Conservation (phyloP, 163 green algal species). For the Scenedesmus sp. region DNA sequence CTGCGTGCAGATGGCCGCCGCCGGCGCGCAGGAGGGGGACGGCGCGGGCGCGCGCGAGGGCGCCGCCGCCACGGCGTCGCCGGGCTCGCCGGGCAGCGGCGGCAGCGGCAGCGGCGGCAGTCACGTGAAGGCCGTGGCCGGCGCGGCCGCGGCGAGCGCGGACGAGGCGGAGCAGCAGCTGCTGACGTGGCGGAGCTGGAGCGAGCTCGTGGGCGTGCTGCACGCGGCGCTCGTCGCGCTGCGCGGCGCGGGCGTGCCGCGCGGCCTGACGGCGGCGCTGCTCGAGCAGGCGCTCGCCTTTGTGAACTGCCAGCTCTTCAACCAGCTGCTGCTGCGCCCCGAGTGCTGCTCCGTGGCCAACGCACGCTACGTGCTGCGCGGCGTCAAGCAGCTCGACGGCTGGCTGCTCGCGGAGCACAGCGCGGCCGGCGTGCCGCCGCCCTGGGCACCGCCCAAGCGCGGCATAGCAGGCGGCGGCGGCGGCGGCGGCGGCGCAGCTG, state of each 20-base stretch:
- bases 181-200: slow-evolving; percentile 22
- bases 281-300: slow-evolving; percentile 51
- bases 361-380: slow-evolving; percentile 41
- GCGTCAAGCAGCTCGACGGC: slow-evolving; percentile 42
- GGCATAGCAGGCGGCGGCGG: no score
- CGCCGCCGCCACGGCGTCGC: no score
- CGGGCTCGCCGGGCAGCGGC: no score
- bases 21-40: background rate
- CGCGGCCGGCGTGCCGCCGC: background rate
- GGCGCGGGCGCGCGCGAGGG: no score
- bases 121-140: slow-evolving; percentile 24
- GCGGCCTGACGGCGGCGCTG: slow-evolving; percentile 6
- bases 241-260: slow-evolving; percentile 9
- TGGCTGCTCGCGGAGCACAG: slow-evolving; percentile 42
- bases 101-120: background rate
- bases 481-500: no score
- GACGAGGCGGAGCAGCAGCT: slow-evolving; percentile 10
- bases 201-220: slow-evolving; percentile 40
- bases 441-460: no score
- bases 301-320: slow-evolving; percentile 62
- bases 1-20: slow-evolving; percentile 16
- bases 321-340: slow-evolving; percentile 66
- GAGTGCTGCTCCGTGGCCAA: slow-evolving; percentile 62
- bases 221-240: slow-evolving; percentile 34
- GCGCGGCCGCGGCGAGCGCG: background rate